Base-by-base conservation (phyloP, 2,329 filamentous ascomycete species). In the Endothia cerciana region DNA sequence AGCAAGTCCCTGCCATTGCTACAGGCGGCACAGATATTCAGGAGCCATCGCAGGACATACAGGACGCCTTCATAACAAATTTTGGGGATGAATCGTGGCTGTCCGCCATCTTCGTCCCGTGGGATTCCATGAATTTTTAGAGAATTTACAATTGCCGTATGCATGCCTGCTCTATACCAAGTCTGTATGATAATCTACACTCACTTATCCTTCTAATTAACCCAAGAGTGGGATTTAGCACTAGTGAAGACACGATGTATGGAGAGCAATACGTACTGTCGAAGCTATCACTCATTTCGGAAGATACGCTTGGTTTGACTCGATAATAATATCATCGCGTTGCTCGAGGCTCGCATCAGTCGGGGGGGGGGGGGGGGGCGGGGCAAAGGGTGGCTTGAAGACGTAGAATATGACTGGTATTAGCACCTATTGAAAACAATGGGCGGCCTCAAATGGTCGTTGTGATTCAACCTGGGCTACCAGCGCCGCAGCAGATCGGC, bases 61-160 rank as follows among this genome's bases (percentile, higher is more conserved):
- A 67, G 28, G 65, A 60, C 15, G 40, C 65, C 0, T 67, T 62
- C 15, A 40, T 67, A 41, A 47, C 38, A 11, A 65, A 61, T 30
- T 63, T 67, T 22, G 62, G 40, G 2, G 64, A 67, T 45, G 67
- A 69, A 11, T 65, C 61, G 7, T 69, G 67, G 65, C 60, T 69
- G 8, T 69, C 67, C 22, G 67, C 65, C 4, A 67, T 67, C 25
- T 69, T 67, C 38, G 60, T 64, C 11, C 65, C 67, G 13, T 67
- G 65, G 67, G 62, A 69, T 28, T 61, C 64, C 2, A 64, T 66
- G 64, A 66, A 68, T 41, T 63, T 66, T 38, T 68, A 57, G 28
- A 36, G n/a, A 8, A 28, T 13, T 45, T 25, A 45, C 47, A 17
- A 8, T 22, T 5, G 22, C 28, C 25, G 22, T 51, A 17, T 45